Evolutionary conservation across 495 filamentous ascomycete genomes (phyloP).

Genomic region (Hyaloscypha bicolor): DNA sequence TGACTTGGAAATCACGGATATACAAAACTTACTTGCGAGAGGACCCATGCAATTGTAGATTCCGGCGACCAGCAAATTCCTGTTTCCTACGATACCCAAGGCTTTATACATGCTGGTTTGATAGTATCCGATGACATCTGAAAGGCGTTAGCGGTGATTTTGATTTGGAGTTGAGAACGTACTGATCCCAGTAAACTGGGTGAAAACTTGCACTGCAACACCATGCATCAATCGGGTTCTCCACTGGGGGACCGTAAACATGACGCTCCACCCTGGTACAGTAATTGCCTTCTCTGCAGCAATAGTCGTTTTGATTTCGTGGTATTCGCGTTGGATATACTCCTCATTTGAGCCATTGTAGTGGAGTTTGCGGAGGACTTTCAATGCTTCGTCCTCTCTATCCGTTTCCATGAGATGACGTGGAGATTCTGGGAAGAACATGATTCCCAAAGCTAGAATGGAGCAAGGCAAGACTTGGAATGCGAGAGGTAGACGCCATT

Average conservation of each 20-base stretch:
- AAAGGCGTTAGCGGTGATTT: conserved; percentile 42
- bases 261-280: conserved; percentile 57
- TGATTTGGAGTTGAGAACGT: conserved; percentile 63
- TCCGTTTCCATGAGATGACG: conserved; percentile 72
- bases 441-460: conserved; percentile 57
- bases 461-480: conserved; percentile 43
- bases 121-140: conserved; percentile 62
- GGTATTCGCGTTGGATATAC: conserved; percentile 56
- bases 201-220: conserved; percentile 70
- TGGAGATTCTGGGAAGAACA: conserved; percentile 71
- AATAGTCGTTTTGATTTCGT: conserved; percentile 66
- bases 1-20: neutral
- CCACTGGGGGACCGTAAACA: conserved; percentile 55
- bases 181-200: conserved; percentile 80
- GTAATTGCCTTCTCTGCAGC: conserved; percentile 57
- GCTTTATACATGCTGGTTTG: conserved; percentile 61
- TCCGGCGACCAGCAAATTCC: conserved; percentile 55
- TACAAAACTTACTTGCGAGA: conserved; percentile 41
- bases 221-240: conserved; percentile 64
- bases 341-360: conserved; percentile 59
- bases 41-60: conserved; percentile 57
- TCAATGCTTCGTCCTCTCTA: conserved; percentile 65
- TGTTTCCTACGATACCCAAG: conserved; percentile 54
- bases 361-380: conserved; percentile 65
- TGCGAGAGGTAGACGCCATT: conserved; percentile 60